Percentiles rank a stretch among this genome's conserved stretches.
These are phyloP conservation scores for Pythium brachiatum DNA, from an alignment of 352 stramenopile genomes.

Conservation along the genomic window DNA sequence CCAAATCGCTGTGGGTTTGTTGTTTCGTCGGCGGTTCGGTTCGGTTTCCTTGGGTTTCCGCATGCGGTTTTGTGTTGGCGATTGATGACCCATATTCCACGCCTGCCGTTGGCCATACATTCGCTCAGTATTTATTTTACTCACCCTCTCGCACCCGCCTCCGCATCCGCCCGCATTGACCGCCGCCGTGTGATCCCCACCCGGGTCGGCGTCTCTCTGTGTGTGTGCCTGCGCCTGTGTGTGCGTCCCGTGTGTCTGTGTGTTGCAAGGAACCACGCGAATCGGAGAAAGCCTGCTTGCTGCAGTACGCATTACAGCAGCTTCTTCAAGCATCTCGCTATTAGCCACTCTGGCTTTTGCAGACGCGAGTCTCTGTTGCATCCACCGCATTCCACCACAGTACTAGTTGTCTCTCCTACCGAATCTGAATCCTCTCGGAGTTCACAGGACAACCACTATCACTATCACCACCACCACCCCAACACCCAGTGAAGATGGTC, in stretches of 20 bases:
- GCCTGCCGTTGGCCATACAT: slow-evolving; percentile 29
- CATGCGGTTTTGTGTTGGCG: not conserved
- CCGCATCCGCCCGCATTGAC: slow-evolving; percentile 1
- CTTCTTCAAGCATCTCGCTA: not conserved
- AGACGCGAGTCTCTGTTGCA: not conserved
- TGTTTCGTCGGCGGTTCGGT: slow-evolving; percentile 12
- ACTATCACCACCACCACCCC: not conserved
- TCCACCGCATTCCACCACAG: not conserved
- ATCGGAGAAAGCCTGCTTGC: not conserved
- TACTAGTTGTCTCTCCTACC: not conserved
- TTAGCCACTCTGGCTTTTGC: not conserved
- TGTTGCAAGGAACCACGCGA: not conserved
- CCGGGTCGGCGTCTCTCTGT: slow-evolving; percentile 8
- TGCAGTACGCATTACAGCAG: not conserved
- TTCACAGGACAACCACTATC: not conserved
- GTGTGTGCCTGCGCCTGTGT: not conserved
- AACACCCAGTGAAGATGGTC: slow-evolving; percentile 12
- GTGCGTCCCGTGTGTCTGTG: not conserved
- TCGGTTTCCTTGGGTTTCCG: slow-evolving; percentile 9
- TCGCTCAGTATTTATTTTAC: slow-evolving; percentile 42
- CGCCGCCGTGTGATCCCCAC: not conserved
- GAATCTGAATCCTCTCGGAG: not conserved
- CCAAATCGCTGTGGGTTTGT: not conserved
- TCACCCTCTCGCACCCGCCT: slow-evolving; percentile 22
- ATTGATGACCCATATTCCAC: slow-evolving; percentile 1